phyloP scores from a whole-genome alignment of 352 stramenopile genomes.

The Blastocystis sp. region DNA sequence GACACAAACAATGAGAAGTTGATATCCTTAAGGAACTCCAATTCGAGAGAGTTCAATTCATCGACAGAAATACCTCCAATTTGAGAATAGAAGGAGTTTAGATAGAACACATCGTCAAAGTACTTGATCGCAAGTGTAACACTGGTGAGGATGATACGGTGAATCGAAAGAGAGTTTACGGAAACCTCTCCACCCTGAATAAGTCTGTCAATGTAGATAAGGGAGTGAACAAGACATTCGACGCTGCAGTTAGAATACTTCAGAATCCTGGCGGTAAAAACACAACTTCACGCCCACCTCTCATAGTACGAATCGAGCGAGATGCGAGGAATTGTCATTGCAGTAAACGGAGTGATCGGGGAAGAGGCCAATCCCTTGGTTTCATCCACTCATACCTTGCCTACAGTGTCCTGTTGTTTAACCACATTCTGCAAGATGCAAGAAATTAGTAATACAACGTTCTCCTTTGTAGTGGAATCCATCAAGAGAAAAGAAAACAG shows the following conservation, averaged over 20 bases:
- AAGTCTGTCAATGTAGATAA: constrained; percentile 44
- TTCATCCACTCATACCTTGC: background rate
- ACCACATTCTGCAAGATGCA: constrained; percentile 34
- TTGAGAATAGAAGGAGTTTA: background rate
- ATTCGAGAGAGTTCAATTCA: constrained; percentile 34
- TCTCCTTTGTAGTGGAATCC: constrained; percentile 34
- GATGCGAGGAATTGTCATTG: background rate
- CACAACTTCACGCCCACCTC: background rate
- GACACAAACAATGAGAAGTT: constrained; percentile 36
- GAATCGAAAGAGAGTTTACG: constrained; percentile 32
- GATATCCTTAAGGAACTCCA: constrained; percentile 22
- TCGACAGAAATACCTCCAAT: constrained; percentile 21
- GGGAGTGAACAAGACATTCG: constrained; percentile 9
- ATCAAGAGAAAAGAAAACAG: too few relatives aligned
- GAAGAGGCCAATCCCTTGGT: background rate
- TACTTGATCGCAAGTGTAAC: constrained; percentile 38
- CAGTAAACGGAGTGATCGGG: constrained; percentile 23
- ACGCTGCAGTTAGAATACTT: constrained; percentile 47
- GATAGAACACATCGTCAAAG: constrained; percentile 28
- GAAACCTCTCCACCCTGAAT: constrained; percentile 26
- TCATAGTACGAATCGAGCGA: constrained; percentile 12
- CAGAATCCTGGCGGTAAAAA: background rate
- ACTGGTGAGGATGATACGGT: constrained; percentile 32
- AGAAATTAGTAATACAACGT: background rate
- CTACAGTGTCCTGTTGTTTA: constrained; percentile 14